Percentiles rank a stretch among this genome's conserved stretches.
phyloP scores from a whole-genome alignment of 148 eudicot genomes.

The Talinum fruticosum region DNA sequence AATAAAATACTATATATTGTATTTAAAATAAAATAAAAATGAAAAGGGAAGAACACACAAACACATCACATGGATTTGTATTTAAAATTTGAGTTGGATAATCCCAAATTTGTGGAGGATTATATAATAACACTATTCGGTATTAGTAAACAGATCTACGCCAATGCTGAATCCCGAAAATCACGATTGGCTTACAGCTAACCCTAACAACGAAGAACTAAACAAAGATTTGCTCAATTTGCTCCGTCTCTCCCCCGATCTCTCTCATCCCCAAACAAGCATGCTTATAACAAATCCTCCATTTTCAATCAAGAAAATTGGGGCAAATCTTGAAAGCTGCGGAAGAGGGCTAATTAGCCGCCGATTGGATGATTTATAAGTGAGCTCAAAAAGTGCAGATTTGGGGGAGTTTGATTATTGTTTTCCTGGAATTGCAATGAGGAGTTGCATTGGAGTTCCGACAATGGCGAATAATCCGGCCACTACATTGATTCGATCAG shows the following conservation, averaged over 20 bases:
- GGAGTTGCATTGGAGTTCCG: background rate
- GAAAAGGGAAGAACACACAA: background rate
- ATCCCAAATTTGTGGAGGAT: background rate
- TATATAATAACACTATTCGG: background rate
- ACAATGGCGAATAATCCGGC: conserved; percentile 3
- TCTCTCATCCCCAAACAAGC: background rate
- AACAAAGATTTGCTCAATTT: background rate
- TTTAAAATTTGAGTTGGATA: too few relatives aligned
- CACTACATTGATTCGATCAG: background rate
- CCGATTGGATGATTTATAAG: background rate
- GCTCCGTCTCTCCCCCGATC: background rate
- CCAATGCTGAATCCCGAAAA: background rate
- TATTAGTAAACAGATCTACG: background rate
- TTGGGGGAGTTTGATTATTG: background rate
- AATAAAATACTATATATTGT: too few relatives aligned
- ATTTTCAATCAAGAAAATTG: background rate
- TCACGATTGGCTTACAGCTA: background rate
- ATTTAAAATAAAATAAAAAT: too few relatives aligned
- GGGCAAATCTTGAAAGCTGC: background rate
- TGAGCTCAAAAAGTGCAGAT: background rate
- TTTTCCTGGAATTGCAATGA: background rate
- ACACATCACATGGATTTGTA: too few relatives aligned
- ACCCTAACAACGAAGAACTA: background rate
- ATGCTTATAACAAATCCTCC: background rate
- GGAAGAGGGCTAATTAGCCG: background rate